Conservation (phyloP, 129 eudicot species). For the Scalesia atractyloides region DNA sequence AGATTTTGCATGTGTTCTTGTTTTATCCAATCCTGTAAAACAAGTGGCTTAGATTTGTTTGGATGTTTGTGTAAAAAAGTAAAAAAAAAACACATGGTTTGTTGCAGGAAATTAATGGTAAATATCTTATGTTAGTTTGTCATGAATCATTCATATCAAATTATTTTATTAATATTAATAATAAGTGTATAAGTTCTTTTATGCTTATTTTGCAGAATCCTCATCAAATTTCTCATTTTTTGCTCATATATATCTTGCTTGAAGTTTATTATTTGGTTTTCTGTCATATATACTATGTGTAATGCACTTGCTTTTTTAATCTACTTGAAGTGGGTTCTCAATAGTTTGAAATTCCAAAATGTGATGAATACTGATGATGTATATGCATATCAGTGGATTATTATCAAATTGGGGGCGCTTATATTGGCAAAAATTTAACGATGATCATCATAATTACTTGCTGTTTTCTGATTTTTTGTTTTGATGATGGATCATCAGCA, state of each 20-base stretch:
- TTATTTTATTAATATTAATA: too few relatives aligned
- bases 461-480: slow-evolving; percentile 16
- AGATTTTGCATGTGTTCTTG: slow-evolving; percentile 17
- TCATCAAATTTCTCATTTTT: neutral
- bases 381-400: slow-evolving; percentile 5
- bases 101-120: neutral
- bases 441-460: neutral
- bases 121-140: neutral
- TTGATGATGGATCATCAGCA: slow-evolving; percentile 24
- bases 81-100: neutral
- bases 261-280: neutral
- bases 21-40: neutral
- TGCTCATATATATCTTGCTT: neutral
- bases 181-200: neutral
- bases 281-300: neutral
- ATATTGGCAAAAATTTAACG: neutral
- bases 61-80: too few relatives aligned
- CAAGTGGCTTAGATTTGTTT: neutral
- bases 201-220: slow-evolving; percentile 9
- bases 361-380: neutral
- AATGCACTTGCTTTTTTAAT: too few relatives aligned
- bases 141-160: neutral
- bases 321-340: slow-evolving; percentile 1
- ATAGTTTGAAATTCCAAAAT: slow-evolving; percentile 4
- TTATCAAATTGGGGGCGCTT: neutral